Evolutionary conservation across 331 rosid species (phyloP).

Genomic region (Quercus tomentella): DNA sequence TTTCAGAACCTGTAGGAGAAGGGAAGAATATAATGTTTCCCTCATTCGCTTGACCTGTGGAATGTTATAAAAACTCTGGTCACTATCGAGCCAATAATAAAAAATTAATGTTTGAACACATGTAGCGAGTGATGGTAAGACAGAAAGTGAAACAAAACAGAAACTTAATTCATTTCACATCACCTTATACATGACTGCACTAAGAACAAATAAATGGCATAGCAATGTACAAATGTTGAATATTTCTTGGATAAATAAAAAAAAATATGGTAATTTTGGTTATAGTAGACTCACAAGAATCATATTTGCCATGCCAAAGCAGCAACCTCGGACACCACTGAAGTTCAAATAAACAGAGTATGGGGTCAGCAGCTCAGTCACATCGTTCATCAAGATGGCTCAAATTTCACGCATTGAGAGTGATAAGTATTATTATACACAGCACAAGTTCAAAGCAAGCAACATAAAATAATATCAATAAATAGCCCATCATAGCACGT

Average conservation of each 20-base stretch:
- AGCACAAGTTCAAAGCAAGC: slow-evolving; percentile 2
- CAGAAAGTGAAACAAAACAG: background rate
- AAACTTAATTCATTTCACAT: background rate
- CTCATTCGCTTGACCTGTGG: slow-evolving; percentile 94
- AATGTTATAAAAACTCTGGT: slow-evolving; percentile 19
- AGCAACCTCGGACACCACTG: slow-evolving; percentile 96
- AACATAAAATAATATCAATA: background rate
- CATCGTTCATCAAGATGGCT: slow-evolving; percentile 9
- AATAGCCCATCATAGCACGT: background rate
- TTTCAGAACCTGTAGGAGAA: slow-evolving; percentile 77
- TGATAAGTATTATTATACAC: background rate
- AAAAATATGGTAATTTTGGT: no score
- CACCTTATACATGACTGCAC: background rate
- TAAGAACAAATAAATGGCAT: background rate
- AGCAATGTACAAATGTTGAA: background rate
- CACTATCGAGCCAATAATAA: background rate
- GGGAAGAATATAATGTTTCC: slow-evolving; percentile 87
- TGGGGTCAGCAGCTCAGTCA: slow-evolving; percentile 30
- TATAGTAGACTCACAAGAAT: slow-evolving; percentile 61
- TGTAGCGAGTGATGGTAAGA: background rate
- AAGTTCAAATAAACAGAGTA: slow-evolving; percentile 35
- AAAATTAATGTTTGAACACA: slow-evolving; percentile 6
- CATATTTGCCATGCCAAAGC: slow-evolving; percentile 93
- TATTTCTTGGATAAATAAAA: no score
- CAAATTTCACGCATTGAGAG: slow-evolving; percentile 21